These are phyloP conservation scores for Brasenia schreberi DNA, from an alignment of 164 flowering plant species.

Conservation along the genomic window DNA sequence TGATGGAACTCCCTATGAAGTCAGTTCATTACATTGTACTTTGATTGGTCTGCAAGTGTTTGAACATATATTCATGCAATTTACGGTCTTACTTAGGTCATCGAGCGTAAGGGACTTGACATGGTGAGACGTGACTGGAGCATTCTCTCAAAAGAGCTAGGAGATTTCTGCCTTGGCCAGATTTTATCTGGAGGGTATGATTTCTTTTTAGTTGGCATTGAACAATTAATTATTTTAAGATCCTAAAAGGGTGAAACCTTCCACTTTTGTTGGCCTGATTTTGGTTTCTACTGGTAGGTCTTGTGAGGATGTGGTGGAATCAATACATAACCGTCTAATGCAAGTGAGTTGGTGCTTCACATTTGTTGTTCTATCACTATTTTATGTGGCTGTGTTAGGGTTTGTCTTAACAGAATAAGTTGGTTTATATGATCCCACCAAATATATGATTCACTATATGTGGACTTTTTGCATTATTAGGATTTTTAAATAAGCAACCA, in stretches of 20 bases:
- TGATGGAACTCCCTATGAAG: slow-evolving; percentile 75
- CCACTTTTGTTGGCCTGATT: not conserved
- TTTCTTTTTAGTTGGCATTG: not conserved
- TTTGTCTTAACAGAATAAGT: not conserved
- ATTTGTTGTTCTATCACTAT: not conserved
- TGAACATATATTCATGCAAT: not conserved
- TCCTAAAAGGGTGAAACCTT: not conserved
- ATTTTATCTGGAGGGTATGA: slow-evolving; percentile 89
- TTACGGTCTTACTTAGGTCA: slow-evolving; percentile 33
- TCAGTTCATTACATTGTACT: slow-evolving; percentile 2
- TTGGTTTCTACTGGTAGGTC: slow-evolving; percentile 37
- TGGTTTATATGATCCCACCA: not conserved
- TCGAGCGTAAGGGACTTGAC: slow-evolving; percentile 98
- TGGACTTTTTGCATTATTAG: too few relatives aligned
- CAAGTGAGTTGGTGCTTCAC: slow-evolving; percentile 34
- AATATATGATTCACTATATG: too few relatives aligned
- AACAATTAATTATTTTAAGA: not conserved
- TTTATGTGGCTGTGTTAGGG: not conserved
- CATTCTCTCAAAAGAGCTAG: slow-evolving; percentile 79
- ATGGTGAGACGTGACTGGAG: slow-evolving; percentile 99
- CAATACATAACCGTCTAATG: slow-evolving; percentile 69
- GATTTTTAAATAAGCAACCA: not conserved
- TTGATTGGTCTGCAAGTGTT: slow-evolving; percentile 1
- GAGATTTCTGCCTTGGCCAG: slow-evolving; percentile 81
- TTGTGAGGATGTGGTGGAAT: slow-evolving; percentile 91